phyloP scores from a whole-genome alignment of 495 filamentous ascomycete genomes.

The Penicillium turbatum region DNA sequence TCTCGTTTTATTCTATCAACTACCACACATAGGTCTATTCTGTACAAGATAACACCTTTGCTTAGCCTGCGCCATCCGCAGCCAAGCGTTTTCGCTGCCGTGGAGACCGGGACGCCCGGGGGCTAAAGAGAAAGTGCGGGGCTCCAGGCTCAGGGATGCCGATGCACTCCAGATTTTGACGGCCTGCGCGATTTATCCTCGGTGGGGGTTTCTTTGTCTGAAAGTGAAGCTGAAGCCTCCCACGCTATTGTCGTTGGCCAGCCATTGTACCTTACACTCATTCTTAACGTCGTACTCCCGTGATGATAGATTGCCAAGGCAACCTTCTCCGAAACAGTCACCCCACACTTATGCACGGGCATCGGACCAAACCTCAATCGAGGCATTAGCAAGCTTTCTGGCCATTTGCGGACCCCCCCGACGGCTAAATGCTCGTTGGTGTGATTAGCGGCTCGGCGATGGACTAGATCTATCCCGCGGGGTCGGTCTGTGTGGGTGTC shows the following conservation, averaged over 20 bases:
- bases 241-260: neutral
- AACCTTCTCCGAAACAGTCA: neutral
- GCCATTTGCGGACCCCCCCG: no score
- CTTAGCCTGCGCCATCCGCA: neutral
- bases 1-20: no score
- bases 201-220: neutral
- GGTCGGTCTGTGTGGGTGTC: no score
- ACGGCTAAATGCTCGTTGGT: no score
- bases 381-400: neutral
- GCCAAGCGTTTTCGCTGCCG: conserved; percentile 5
- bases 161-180: conserved; percentile 4
- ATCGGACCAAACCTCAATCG: neutral
- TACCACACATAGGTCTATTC: no score
- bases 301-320: neutral
- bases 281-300: no score
- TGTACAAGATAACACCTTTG: neutral
- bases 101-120: conserved; percentile 6
- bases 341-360: neutral
- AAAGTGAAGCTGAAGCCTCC: neutral
- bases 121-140: conserved; percentile 12
- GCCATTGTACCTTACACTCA: no score
- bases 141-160: conserved; percentile 14
- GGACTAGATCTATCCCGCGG: no score
- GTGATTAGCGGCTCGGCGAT: no score
- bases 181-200: neutral